Base-by-base conservation (phyloP, 805 yeast species). In the Komagataella pseudopastoris region DNA sequence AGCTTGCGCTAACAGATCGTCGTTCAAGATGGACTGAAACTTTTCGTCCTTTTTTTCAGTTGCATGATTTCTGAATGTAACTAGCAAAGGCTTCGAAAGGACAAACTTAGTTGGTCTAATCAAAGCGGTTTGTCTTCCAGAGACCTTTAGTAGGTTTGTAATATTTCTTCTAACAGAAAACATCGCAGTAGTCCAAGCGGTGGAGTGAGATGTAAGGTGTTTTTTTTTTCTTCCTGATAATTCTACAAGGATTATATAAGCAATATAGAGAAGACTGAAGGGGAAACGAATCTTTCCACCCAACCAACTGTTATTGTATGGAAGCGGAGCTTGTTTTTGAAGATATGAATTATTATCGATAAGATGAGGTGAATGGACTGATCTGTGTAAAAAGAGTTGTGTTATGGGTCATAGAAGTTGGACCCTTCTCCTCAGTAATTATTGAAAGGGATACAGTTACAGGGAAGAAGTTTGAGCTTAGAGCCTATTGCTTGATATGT, bases 1-100 rank as follows among this genome's bases (percentile, higher is more conserved):
- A 10, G 96, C 96, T 60, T 81, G 80, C 36, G 85, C 83, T 53
- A 90, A 74, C 60, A 89, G 60, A 61, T 89, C 96, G 55, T 90
- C 96, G 49, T 84, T 81, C 55, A 90, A 71, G 57, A 89, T 76
- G 17, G 86, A 76, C 56, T 77, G 61, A 43, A 65, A 63, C 51
- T 66, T 57, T 46, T 62, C 56, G 43, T 59, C 58, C 53, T 63
- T 61, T 22, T 47, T 47, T 47, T 52, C 46, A 22, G n/a, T 24
- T 4, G 18, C 24, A n/a, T 46, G 14, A 23, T 18, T 16, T 17
- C 23, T 49, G 51, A 36, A 18, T 46, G 22, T 10, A 4, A 46
- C 10, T 46, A 12, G 46, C 8, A 20, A 17, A 44, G 46, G 23
- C 20, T 20, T 44, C 23, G n/a, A 44, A 17, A 44, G 20, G 3